Conservation (phyloP, 1,284 basidiomycete genomes). For the Apiotrichum domesticum region DNA sequence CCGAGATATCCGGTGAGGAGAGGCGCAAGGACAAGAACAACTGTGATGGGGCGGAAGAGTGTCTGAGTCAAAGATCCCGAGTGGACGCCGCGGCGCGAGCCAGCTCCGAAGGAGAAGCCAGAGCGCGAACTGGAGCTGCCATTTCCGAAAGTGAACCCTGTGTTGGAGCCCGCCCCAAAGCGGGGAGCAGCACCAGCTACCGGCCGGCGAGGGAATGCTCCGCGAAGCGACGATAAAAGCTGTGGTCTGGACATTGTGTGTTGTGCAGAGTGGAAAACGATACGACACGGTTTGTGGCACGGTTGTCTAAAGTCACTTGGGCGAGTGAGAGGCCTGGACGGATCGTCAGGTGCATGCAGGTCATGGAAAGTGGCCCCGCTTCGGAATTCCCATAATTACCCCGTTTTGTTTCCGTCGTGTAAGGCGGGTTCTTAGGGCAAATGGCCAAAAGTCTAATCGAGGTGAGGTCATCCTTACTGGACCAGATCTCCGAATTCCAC, state of each 20-base stretch:
- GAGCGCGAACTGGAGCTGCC: neutral
- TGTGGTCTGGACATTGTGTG: constrained; percentile 15
- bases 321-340: too few relatives aligned
- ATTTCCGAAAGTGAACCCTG: neutral
- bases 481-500: too few relatives aligned
- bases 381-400: too few relatives aligned
- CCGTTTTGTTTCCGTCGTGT: too few relatives aligned
- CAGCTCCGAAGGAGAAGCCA: neutral
- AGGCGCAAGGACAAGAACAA: constrained; percentile 79
- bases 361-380: too few relatives aligned
- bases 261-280: neutral
- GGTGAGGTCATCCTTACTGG: too few relatives aligned
- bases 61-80: constrained; percentile 13
- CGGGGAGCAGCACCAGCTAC: neutral
- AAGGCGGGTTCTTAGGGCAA: too few relatives aligned
- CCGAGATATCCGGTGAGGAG: constrained; percentile 87
- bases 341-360: too few relatives aligned
- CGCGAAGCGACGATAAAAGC: constrained; percentile 10
- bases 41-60: constrained; percentile 56
- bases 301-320: too few relatives aligned
- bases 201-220: constrained; percentile 4
- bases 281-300: too few relatives aligned
- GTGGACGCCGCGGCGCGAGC: constrained; percentile 7
- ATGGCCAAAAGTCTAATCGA: too few relatives aligned
- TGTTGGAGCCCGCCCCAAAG: neutral